These are phyloP conservation scores for Ogataea paradorogensis DNA, from an alignment of 805 yeast genomes.

Conservation along the genomic window DNA sequence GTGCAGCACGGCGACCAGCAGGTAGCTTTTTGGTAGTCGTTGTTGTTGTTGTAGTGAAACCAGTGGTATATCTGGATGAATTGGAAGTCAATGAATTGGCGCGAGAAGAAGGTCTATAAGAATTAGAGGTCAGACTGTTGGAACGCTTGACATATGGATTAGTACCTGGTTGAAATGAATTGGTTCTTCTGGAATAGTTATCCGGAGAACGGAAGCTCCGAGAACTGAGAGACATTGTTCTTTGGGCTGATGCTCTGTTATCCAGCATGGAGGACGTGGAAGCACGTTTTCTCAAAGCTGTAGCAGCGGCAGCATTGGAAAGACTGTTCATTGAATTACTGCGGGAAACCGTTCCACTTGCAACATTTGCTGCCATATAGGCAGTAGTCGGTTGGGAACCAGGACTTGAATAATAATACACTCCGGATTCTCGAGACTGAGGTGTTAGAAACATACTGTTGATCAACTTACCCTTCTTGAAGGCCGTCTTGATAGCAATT, in stretches of 20 bases:
- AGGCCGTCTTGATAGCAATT: conserved; percentile 25
- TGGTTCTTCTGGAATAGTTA: conserved; percentile 21
- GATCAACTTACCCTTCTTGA: conserved; percentile 27
- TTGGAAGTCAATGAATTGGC: conserved; percentile 26
- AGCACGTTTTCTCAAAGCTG: conserved; percentile 28
- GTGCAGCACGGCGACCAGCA: conserved; percentile 14
- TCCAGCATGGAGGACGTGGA: conserved; percentile 11
- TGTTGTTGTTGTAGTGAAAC: conserved; percentile 31
- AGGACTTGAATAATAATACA: conserved; percentile 20
- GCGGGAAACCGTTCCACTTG: conserved; percentile 20
- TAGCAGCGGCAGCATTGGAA: conserved; percentile 33
- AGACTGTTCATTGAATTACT: conserved; percentile 25
- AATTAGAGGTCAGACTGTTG: conserved; percentile 21
- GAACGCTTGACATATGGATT: conserved; percentile 22
- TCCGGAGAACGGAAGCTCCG: conserved; percentile 27
- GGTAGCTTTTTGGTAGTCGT: conserved; percentile 27
- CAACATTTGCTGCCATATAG: conserved; percentile 26
- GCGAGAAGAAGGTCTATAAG: conserved; percentile 20
- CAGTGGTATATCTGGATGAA: conserved; percentile 23
- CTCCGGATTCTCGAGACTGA: conserved; percentile 27
- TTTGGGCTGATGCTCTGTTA: conserved; percentile 9
- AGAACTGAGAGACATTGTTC: conserved; percentile 34
- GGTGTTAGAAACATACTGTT: not conserved
- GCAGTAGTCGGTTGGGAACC: conserved; percentile 14
- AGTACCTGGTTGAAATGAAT: conserved; percentile 24